These are phyloP conservation scores for Colletotrichum liriopes DNA, from an alignment of 2,329 filamentous ascomycete species.

Conservation along the genomic window DNA sequence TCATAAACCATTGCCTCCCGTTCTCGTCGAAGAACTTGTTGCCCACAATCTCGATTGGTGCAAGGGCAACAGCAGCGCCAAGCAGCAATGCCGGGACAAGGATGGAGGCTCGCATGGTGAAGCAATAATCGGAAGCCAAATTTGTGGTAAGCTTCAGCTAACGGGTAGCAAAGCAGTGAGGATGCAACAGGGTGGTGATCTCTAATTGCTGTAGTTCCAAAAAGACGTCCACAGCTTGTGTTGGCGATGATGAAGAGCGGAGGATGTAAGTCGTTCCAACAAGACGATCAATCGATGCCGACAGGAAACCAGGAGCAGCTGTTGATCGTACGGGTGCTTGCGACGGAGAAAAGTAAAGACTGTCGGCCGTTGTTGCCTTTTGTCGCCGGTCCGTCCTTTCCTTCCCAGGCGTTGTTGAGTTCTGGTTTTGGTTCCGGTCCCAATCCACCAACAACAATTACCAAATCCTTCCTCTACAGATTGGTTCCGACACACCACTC, in stretches of 20 bases:
- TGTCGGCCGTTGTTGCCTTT: constrained; percentile 17
- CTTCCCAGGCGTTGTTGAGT: not conserved
- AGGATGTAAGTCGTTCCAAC: constrained; percentile 1
- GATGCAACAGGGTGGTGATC: constrained; percentile 13
- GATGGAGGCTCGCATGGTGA: constrained; percentile 57
- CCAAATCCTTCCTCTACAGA: constrained; percentile 19
- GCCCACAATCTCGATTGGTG: constrained; percentile 72
- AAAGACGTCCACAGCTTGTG: constrained; percentile 12
- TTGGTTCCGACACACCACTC: constrained; percentile 7
- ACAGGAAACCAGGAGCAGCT: no score
- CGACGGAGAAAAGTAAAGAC: not conserved
- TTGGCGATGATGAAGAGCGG: not conserved
- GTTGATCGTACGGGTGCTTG: not conserved
- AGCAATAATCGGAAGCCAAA: constrained; percentile 7
- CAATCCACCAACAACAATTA: constrained; percentile 8
- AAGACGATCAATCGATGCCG: not conserved
- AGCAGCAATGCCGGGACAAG: constrained; percentile 53
- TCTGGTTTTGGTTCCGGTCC: not conserved
- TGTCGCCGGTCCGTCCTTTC: constrained; percentile 18
- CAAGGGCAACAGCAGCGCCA: constrained; percentile 58
- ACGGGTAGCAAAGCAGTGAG: not conserved
- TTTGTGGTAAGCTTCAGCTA: constrained; percentile 18
- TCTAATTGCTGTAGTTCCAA: constrained; percentile 15
- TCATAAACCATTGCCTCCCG: constrained; percentile 87
- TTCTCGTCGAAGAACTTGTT: constrained; percentile 90